Evolutionary conservation across 495 filamentous ascomycete species (phyloP).

Genomic region (Hyaloscypha hepaticicola): DNA sequence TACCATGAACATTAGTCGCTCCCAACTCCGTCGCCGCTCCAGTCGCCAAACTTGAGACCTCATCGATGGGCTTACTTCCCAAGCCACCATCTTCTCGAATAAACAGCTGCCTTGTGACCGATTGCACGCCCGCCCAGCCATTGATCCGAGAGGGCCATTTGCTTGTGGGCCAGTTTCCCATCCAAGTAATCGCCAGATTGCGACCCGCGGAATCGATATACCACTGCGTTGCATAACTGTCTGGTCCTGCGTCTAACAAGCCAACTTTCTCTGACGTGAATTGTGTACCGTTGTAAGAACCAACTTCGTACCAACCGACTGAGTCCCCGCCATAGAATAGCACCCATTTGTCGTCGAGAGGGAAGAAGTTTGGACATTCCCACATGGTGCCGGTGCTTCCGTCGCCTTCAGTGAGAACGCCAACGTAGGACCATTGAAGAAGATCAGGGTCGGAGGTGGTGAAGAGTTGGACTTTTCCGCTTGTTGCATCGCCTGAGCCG

Average conservation of each 20-base stretch:
- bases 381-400: slow-evolving; percentile 28
- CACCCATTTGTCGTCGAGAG: slow-evolving; percentile 33
- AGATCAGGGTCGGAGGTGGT: slow-evolving; percentile 6
- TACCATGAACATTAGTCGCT: slow-evolving; percentile 16
- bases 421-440: slow-evolving; percentile 23
- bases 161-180: slow-evolving; percentile 22
- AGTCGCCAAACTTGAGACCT: slow-evolving; percentile 3
- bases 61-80: slow-evolving; percentile 19
- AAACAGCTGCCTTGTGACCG: slow-evolving; percentile 21
- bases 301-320: slow-evolving; percentile 36
- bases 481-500: slow-evolving; percentile 14
- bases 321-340: slow-evolving; percentile 23
- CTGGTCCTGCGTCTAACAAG: slow-evolving; percentile 26
- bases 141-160: slow-evolving; percentile 25
- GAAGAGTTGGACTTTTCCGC: slow-evolving; percentile 27
- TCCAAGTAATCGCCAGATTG: slow-evolving; percentile 27
- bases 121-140: slow-evolving; percentile 22
- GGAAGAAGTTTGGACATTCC: slow-evolving; percentile 36
- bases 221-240: slow-evolving; percentile 26
- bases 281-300: slow-evolving; percentile 39
- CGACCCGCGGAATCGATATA: slow-evolving; percentile 21
- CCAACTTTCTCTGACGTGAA: slow-evolving; percentile 34
- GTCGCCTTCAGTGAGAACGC: slow-evolving; percentile 20
- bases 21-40: background rate
- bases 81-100: slow-evolving; percentile 21